A percentile compares a stretch with the other conserved stretches of the same genome.
Conservation (phyloP, 1,284 basidiomycete genomes). For the Boletus semigastroideus region DNA sequence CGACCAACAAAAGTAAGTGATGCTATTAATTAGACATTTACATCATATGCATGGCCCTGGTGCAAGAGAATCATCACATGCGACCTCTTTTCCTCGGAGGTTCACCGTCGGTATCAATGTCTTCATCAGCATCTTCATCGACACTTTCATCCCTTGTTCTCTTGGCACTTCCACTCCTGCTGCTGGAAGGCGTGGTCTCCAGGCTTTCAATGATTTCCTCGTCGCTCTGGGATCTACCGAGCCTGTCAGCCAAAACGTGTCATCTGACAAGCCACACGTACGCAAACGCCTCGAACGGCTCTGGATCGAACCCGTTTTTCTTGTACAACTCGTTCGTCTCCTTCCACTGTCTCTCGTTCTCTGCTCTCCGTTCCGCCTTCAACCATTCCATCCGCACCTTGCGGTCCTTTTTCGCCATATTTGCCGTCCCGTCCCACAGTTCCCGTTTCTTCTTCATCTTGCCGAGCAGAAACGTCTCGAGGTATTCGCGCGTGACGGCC, state of each 20-base stretch:
- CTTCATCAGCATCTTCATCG: slow-evolving; percentile 1
- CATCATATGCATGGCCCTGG: too few species aligned
- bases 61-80: too few species aligned
- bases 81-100: slow-evolving; percentile 17
- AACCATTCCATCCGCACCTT: slow-evolving; percentile 38
- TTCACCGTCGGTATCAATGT: neutral
- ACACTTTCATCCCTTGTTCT: slow-evolving; percentile 8
- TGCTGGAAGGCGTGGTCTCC: slow-evolving; percentile 27
- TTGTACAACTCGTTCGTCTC: slow-evolving; percentile 18
- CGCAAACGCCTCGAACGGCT: slow-evolving; percentile 23
- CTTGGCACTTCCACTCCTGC: slow-evolving; percentile 17
- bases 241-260: neutral
- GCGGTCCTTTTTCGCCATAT: slow-evolving; percentile 31
- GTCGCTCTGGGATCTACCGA: slow-evolving; percentile 24
- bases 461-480: slow-evolving; percentile 25
- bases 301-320: slow-evolving; percentile 10
- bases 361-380: slow-evolving; percentile 27
- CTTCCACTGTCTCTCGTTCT: slow-evolving; percentile 20
- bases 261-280: slow-evolving; percentile 12
- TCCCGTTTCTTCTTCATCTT: slow-evolving; percentile 32
- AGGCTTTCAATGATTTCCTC: slow-evolving; percentile 27
- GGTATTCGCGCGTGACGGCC: slow-evolving; percentile 25
- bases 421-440: slow-evolving; percentile 34
- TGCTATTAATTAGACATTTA: too few species aligned
- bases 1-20: too few species aligned